Evolutionary conservation across 208 protist species (phyloP), one percentile per base, ranked within the genome.

Genomic region (Crithidia thermophila): DNA sequence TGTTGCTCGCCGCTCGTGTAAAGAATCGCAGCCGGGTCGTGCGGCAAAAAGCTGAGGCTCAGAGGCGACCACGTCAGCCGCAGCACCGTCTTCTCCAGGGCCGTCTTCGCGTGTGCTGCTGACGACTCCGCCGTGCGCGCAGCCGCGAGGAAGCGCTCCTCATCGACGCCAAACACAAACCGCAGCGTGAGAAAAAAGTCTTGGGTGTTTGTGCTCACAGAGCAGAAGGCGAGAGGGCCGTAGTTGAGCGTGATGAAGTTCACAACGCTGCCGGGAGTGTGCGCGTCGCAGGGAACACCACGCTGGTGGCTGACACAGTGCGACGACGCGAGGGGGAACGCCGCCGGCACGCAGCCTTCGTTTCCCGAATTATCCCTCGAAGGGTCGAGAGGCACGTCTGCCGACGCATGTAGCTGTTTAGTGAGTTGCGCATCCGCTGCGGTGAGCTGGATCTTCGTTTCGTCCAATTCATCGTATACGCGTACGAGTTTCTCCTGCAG

Each of bases 141-240:
- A 4, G 40, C 58, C 2, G 57, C 40, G 10, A 73, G 6, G 34
- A 82, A 87, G 60, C 49, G 49, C 31, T 56, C 62, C 43, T 62
- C 62, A 34, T 69, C 78, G 4, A 37, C 52, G 3, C 25, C 31
- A 58, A 80, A 80, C 14, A 82, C 11, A 69, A 85, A 82, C 25
- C 55, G 31, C 34, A 85, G 49, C 27, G 49, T 63, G 10, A 80
- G 28, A 27, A 42, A 55, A 18, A 72, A 71, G 2, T 60, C 61
- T 0, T 16, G 11, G 10, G 28, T 51, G 0, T 21, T 30, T 8
- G 40, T 27, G 13, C 18, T 31, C 20, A 56, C 55, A 3, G 39
- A 42, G 56, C 58, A 80, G 7, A 71, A 63, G 8, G 70, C 10
- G 21, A 86, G 23, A 7, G 77, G 77, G 3, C 81, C 81, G 28